phyloP scores from a whole-genome alignment of 495 filamentous ascomycete species.

The Aspergillus nanangensis region DNA sequence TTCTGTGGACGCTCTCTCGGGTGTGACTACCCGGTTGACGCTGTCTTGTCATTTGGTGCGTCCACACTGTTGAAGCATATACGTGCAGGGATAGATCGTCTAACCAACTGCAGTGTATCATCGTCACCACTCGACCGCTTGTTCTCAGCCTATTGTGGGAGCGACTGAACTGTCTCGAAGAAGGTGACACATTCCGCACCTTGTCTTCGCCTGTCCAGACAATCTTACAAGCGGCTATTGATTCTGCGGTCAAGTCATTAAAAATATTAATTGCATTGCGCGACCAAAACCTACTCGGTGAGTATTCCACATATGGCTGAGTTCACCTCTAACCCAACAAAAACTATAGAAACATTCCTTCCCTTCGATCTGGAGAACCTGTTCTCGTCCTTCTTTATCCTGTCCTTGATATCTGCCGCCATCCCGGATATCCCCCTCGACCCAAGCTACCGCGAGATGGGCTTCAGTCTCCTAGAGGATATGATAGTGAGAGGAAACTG shows the following conservation, averaged over 20 bases:
- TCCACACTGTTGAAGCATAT: neutral
- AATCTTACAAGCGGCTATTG: slow-evolving; percentile 22
- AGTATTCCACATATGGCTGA: too few relatives aligned
- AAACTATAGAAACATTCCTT: slow-evolving; percentile 24
- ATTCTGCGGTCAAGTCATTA: slow-evolving; percentile 24
- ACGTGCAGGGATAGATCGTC: neutral
- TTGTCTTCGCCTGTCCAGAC: slow-evolving; percentile 19
- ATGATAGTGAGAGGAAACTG: slow-evolving; percentile 26
- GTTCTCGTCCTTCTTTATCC: slow-evolving; percentile 22
- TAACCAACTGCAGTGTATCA: slow-evolving; percentile 31
- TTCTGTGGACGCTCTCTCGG: slow-evolving; percentile 21
- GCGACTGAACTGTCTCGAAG: slow-evolving; percentile 17
- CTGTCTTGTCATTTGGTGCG: slow-evolving; percentile 27
- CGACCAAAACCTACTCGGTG: slow-evolving; percentile 27
- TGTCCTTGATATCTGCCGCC: slow-evolving; percentile 20
- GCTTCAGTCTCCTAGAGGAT: slow-evolving; percentile 20
- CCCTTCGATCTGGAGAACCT: slow-evolving; percentile 29
- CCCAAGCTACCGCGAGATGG: slow-evolving; percentile 18
- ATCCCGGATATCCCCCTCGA: slow-evolving; percentile 18
- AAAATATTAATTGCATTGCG: slow-evolving; percentile 19
- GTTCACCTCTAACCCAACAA: neutral
- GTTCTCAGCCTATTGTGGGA: slow-evolving; percentile 23
- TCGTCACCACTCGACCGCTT: slow-evolving; percentile 28
- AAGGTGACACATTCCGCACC: slow-evolving; percentile 11
- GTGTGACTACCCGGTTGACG: slow-evolving; percentile 26